Percentiles rank a stretch among this genome's conserved stretches.
These are phyloP conservation scores for Isatis lusitanica DNA, from an alignment of 441 rosid species.

Conservation along the genomic window DNA sequence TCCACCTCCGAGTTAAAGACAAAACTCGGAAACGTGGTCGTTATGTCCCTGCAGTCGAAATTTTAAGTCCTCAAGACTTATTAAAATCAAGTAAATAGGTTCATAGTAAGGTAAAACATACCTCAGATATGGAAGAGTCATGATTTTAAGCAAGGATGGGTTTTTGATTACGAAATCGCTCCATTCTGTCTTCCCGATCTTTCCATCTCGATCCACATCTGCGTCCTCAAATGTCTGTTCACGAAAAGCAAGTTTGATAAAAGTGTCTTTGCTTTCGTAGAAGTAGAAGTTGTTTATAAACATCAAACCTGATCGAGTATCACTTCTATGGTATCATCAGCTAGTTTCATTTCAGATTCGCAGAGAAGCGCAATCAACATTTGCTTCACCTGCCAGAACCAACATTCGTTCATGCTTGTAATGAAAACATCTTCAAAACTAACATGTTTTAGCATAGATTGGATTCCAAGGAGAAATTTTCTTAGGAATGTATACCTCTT, in stretches of 20 bases:
- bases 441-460: background rate
- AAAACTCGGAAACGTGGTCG: conserved; percentile 94
- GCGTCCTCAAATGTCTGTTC: conserved; percentile 84
- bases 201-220: conserved; percentile 77
- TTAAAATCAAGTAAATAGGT: background rate
- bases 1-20: conserved; percentile 90
- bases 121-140: conserved; percentile 94
- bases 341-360: conserved; percentile 88
- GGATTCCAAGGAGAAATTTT: background rate
- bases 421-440: background rate
- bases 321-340: conserved; percentile 89
- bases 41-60: conserved; percentile 75
- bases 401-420: background rate
- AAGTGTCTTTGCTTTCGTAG: background rate
- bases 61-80: background rate
- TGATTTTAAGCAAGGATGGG: conserved; percentile 79
- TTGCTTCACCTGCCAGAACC: conserved; percentile 83
- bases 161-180: conserved; percentile 66
- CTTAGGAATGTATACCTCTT: conserved; percentile 54
- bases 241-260: background rate
- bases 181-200: conserved; percentile 84
- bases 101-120: conserved; percentile 6
- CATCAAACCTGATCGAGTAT: conserved; percentile 80
- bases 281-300: background rate
- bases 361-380: conserved; percentile 93